A percentile compares a stretch with the other conserved stretches of the same genome.
These are phyloP conservation scores for Polytrichum formosum DNA, from an alignment of 225 moss, liverwort and hornwort genomes.

Conservation along the genomic window DNA sequence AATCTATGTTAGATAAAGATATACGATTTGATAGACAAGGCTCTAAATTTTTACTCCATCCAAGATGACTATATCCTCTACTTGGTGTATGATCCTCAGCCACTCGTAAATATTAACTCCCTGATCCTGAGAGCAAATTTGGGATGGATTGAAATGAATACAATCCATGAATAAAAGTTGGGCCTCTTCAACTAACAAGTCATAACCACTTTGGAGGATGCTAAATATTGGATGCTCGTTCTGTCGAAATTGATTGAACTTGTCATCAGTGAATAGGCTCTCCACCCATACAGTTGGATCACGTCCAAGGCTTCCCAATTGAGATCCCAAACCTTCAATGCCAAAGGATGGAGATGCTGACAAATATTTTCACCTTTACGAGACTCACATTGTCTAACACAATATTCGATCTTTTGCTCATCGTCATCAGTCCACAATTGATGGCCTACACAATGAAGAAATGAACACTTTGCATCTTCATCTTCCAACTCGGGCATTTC, in stretches of 20 bases:
- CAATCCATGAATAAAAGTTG: constrained; percentile 11
- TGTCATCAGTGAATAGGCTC: neutral
- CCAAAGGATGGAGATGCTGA: constrained; percentile 3
- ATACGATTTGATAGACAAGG: too few species aligned
- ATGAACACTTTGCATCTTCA: neutral
- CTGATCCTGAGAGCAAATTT: neutral
- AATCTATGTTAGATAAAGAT: too few species aligned
- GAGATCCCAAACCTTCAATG: constrained; percentile 7
- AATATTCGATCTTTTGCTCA: neutral
- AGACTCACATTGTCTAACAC: constrained; percentile 3
- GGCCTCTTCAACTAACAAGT: neutral
- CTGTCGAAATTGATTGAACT: neutral
- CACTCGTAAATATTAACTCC: neutral
- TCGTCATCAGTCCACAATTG: neutral
- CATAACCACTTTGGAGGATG: neutral
- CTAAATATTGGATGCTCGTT: neutral
- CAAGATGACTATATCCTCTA: neutral
- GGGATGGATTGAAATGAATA: neutral
- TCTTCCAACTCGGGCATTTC: neutral
- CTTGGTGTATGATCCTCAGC: neutral
- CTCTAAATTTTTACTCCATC: neutral
- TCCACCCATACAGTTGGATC: neutral
- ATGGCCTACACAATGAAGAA: neutral
- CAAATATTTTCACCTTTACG: neutral
- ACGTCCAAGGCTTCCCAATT: neutral